Base-by-base conservation (phyloP, 768 basidiomycete genomes). In the Butyriboletus loyo region DNA sequence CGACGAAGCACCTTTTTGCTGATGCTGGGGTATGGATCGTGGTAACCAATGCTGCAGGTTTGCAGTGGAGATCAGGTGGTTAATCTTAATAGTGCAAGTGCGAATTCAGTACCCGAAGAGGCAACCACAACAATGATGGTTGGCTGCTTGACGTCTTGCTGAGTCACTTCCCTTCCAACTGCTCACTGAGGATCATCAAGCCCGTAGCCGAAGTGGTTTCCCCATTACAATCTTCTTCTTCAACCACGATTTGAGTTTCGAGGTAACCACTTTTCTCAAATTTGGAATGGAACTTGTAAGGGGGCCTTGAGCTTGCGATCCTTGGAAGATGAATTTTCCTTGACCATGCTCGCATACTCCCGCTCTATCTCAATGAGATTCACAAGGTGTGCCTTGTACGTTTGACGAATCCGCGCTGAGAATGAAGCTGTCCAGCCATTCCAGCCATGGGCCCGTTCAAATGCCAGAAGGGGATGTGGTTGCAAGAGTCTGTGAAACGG, bases 171-270 rank as follows among this genome's bases (percentile, higher is more conserved):
- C 49, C 64, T 57, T n/a, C 73, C 77, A 10, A 78, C 77, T 14
- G 69, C 67, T 44, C 75, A 78, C 22, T 60, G 54, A 4, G 64
- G 64, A 51, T 73, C 72, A 36, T 78, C 74, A 21, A 77, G 61
- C 14, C 77, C 77, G 22, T 72, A 62, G 21, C 45, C 63, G 74
- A 15, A 64, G 49, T 2, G 70, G 58, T n/a, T 72, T 73, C 21
- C 75, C 72, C 3, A 70, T 63, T 8, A 70, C 58, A 27, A 86
- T 73, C 55, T 85, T 85, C 56, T 79, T 81, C 68, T 77, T 82
- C 61, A 84, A 68, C 86, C 86, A 87, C 5, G 79, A 75, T 57
- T 81, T 85, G 40, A 87, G 63, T 56, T 75, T 80, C 41, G 78
- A 75, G 5, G 79, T 69, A n/a, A 14, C 77, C 75, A 15, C 71